Percentiles rank a stretch among this genome's conserved stretches.
These are phyloP conservation scores for Rhynchospora breviuscula DNA, from an alignment of 176 grass and related monocot genomes.

Conservation along the genomic window DNA sequence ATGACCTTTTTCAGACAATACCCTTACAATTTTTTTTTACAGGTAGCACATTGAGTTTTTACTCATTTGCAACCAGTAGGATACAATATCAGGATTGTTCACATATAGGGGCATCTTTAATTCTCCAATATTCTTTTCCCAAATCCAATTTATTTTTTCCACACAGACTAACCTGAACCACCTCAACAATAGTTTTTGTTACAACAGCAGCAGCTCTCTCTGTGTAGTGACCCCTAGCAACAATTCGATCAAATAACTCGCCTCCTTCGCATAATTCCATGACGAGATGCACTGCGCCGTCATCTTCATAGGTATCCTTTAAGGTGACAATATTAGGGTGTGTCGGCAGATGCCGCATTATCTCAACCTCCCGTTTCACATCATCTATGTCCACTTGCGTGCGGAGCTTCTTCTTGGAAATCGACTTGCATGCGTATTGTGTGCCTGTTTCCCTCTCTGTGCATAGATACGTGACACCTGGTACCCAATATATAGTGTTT, in stretches of 20 bases:
- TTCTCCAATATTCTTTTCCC: neutral
- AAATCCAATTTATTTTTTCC: neutral
- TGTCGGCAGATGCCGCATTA: conserved; percentile 60
- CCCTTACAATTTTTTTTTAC: neutral
- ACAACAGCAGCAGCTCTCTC: conserved; percentile 57
- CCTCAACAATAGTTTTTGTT: conserved; percentile 71
- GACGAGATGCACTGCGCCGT: conserved; percentile 70
- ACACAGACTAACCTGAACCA: conserved; percentile 58
- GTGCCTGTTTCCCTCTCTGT: conserved; percentile 39
- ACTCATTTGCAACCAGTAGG: neutral
- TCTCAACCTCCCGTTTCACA: conserved; percentile 75
- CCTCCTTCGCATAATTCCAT: conserved; percentile 93
- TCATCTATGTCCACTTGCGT: conserved; percentile 74
- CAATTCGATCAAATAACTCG: conserved; percentile 82
- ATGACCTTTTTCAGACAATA: neutral
- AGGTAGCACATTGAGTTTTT: neutral
- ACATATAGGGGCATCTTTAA: neutral
- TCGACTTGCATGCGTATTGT: conserved; percentile 70
- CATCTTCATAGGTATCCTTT: conserved; percentile 77
- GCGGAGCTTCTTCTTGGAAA: conserved; percentile 92
- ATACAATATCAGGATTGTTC: neutral
- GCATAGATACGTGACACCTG: conserved; percentile 80
- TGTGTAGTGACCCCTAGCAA: conserved; percentile 66
- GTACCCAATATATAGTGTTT: no score
- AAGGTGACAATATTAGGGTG: conserved; percentile 79